Percentiles rank a stretch among this genome's conserved stretches.
These are phyloP conservation scores for Lenwebbia sp. DNA, from an alignment of 345 rosid species.

Conservation along the genomic window DNA sequence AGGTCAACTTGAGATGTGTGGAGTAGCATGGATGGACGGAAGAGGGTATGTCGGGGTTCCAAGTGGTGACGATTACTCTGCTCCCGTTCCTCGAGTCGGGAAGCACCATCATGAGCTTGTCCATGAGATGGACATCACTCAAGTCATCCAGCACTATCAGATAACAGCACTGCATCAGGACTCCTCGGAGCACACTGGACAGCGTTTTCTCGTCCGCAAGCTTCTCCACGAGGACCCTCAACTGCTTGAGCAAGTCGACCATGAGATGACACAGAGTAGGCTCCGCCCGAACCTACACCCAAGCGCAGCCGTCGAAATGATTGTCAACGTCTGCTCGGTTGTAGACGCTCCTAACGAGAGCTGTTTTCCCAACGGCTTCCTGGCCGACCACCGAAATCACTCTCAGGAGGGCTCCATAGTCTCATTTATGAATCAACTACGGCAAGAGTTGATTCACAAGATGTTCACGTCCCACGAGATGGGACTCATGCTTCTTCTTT, in stretches of 20 bases:
- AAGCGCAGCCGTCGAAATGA: neutral
- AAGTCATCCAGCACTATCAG: slow-evolving; percentile 5
- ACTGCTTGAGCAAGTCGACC: slow-evolving; percentile 1
- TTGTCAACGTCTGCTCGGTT: neutral
- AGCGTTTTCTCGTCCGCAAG: neutral
- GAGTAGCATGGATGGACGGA: neutral
- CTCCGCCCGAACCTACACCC: neutral
- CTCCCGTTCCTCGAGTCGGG: neutral
- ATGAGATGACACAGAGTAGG: neutral
- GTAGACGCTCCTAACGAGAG: neutral
- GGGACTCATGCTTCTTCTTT: neutral
- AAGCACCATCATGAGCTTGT: neutral
- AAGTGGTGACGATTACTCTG: neutral
- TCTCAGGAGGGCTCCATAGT: neutral
- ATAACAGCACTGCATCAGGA: neutral
- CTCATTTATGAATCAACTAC: neutral
- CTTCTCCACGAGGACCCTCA: neutral
- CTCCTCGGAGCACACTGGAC: neutral
- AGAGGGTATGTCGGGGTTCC: neutral
- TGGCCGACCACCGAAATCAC: neutral
- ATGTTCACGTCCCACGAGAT: accelerated
- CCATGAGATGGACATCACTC: neutral
- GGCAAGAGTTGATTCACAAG: accelerated
- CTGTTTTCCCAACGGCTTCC: neutral
- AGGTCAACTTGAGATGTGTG: neutral